A percentile compares a stretch with the other conserved stretches of the same genome.
Conservation (phyloP, 2,329 filamentous ascomycete species). For the Clarireedia hainanense region DNA sequence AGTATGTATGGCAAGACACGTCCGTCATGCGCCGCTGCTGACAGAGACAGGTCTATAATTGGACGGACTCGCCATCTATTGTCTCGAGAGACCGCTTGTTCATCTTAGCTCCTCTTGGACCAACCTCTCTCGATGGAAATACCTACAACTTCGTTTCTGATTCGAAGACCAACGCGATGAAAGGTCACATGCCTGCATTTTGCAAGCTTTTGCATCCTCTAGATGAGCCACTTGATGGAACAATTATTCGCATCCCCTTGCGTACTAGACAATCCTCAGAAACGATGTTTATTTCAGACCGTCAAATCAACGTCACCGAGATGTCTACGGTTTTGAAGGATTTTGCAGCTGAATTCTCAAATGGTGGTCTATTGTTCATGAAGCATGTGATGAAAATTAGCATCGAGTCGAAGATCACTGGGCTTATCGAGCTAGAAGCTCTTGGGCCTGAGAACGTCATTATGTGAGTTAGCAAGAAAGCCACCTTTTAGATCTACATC, state of each 20-base stretch:
- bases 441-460: constrained; percentile 9
- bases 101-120: constrained; percentile 30
- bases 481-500: not conserved
- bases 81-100: constrained; percentile 26
- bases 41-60: constrained; percentile 28
- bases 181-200: constrained; percentile 29
- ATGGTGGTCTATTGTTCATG: constrained; percentile 28
- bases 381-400: constrained; percentile 24
- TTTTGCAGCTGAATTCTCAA: constrained; percentile 24
- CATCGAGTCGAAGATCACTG: constrained; percentile 10
- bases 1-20: constrained; percentile 10
- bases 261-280: constrained; percentile 23
- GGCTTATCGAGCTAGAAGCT: constrained; percentile 15
- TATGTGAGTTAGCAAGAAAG: constrained; percentile 11
- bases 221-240: constrained; percentile 22
- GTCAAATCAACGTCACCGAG: constrained; percentile 19
- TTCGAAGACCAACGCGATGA: constrained; percentile 18
- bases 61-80: constrained; percentile 32
- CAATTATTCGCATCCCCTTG: constrained; percentile 31
- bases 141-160: constrained; percentile 27
- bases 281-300: constrained; percentile 26
- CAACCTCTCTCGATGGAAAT: constrained; percentile 28
- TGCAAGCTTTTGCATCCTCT: constrained; percentile 16
- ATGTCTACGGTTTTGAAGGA: constrained; percentile 24
- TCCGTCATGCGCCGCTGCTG: constrained; percentile 6